Conservation (phyloP, 306 rosid genomes). For the Mucuna pruriens region DNA sequence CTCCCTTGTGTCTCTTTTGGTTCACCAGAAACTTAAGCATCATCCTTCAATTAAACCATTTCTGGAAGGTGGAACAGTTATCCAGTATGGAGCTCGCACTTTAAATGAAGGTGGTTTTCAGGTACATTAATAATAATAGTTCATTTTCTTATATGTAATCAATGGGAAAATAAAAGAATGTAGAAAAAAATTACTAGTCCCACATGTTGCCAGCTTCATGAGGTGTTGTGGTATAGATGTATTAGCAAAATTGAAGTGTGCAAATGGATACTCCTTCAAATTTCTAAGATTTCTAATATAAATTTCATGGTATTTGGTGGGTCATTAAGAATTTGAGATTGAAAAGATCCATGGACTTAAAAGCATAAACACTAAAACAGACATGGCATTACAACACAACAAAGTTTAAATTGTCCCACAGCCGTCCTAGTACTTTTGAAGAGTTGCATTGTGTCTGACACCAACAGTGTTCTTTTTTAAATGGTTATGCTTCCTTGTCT, state of each 20-base stretch:
- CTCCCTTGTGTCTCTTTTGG: slow-evolving; percentile 11
- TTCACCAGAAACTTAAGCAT: slow-evolving; percentile 78
- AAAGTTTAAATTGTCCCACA: background rate
- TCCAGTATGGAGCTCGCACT: slow-evolving; percentile 96
- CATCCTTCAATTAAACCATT: slow-evolving; percentile 84
- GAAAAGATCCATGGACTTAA: slow-evolving; percentile 28
- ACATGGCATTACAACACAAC: background rate
- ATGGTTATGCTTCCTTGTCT: slow-evolving; percentile 21
- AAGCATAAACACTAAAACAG: background rate
- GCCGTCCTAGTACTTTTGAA: slow-evolving; percentile 12
- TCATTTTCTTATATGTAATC: slow-evolving; percentile 18
- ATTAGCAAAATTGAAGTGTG: background rate
- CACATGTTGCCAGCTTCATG: slow-evolving; percentile 13
- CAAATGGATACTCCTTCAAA: slow-evolving; percentile 19
- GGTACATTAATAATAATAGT: slow-evolving; percentile 51
- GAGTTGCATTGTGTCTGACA: slow-evolving; percentile 3
- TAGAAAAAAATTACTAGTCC: slow-evolving; percentile 21
- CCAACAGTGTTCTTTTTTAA: background rate
- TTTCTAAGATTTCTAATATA: slow-evolving; percentile 23
- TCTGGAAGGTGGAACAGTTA: slow-evolving; percentile 84
- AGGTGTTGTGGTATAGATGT: slow-evolving; percentile 4
- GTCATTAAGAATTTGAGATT: background rate
- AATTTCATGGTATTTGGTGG: slow-evolving; percentile 21
- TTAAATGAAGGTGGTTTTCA: slow-evolving; percentile 98
- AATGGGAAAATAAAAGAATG: slow-evolving; percentile 14